Percentiles rank a stretch among this genome's conserved stretches.
These are phyloP conservation scores for Clitopilus passeckerianus DNA, from an alignment of 768 basidiomycete species.

Conservation along the genomic window DNA sequence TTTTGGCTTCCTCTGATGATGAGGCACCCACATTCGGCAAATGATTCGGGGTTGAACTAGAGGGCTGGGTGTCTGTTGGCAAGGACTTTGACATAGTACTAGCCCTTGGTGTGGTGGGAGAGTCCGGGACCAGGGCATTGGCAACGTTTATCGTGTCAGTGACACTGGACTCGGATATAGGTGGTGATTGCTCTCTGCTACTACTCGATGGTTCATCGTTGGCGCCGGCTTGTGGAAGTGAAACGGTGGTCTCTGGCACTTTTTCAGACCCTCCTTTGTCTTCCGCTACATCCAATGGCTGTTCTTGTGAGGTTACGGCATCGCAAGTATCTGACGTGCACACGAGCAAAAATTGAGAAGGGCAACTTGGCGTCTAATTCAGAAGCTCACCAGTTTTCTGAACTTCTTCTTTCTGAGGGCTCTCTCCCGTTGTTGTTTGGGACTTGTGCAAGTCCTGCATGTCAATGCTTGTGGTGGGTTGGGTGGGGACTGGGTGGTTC, in stretches of 20 bases:
- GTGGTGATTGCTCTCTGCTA: neutral
- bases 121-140: neutral
- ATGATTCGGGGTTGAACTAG: neutral
- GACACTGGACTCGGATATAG: neutral
- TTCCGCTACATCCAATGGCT: neutral
- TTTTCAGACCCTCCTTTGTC: neutral
- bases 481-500: neutral
- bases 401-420: neutral
- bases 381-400: neutral
- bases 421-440: neutral
- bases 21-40: no score
- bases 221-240: no score
- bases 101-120: neutral
- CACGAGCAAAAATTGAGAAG: neutral
- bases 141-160: neutral
- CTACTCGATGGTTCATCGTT: neutral
- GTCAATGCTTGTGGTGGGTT: neutral
- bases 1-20: neutral
- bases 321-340: neutral
- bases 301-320: neutral
- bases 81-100: neutral
- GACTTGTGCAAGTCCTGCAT: neutral
- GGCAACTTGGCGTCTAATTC: neutral
- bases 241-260: neutral
- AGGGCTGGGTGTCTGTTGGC: neutral